These are phyloP conservation scores for Apiospora arundinis DNA, from an alignment of 2,329 filamentous ascomycete genomes.

Conservation along the genomic window DNA sequence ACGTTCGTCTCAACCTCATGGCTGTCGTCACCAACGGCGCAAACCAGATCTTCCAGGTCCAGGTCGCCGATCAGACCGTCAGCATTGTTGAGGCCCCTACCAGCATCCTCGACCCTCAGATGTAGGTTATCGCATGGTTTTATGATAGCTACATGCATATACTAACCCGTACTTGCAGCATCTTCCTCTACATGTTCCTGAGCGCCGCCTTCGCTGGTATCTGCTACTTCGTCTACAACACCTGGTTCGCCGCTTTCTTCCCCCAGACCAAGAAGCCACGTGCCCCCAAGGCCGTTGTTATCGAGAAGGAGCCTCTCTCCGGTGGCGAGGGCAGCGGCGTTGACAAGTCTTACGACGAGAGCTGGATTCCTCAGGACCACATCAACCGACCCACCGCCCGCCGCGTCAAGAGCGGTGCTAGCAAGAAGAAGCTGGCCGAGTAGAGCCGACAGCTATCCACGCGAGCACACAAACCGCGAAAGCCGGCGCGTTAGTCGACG, in stretches of 20 bases:
- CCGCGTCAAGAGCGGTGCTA: slow-evolving; percentile 66
- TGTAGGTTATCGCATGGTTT: slow-evolving; percentile 64
- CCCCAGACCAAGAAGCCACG: slow-evolving; percentile 73
- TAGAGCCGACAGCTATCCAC: slow-evolving; percentile 30
- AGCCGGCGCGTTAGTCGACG: not conserved
- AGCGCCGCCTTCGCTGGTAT: slow-evolving; percentile 77
- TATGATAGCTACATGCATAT: slow-evolving; percentile 6
- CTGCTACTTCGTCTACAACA: slow-evolving; percentile 96
- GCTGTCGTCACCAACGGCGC: slow-evolving; percentile 74
- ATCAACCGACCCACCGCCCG: slow-evolving; percentile 82
- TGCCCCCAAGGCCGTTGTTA: slow-evolving; percentile 65
- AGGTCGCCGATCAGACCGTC: slow-evolving; percentile 82
- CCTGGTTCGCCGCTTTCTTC: slow-evolving; percentile 96
- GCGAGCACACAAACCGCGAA: not conserved
- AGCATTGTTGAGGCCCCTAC: slow-evolving; percentile 88
- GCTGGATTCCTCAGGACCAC: slow-evolving; percentile 91
- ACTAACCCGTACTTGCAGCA: slow-evolving; percentile 56
- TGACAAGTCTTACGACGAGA: slow-evolving; percentile 82
- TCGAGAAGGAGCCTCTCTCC: slow-evolving; percentile 65
- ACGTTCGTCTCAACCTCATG: slow-evolving; percentile 78
- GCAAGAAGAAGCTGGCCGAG: slow-evolving; percentile 48
- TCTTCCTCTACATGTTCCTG: slow-evolving; percentile 97
- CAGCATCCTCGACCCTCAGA: slow-evolving; percentile 92
- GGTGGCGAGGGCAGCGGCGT: slow-evolving; percentile 74
- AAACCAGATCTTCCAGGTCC: slow-evolving; percentile 75